Base-by-base conservation (phyloP, 2,329 filamentous ascomycete species). In the Nannizziopsis barbatae region DNA sequence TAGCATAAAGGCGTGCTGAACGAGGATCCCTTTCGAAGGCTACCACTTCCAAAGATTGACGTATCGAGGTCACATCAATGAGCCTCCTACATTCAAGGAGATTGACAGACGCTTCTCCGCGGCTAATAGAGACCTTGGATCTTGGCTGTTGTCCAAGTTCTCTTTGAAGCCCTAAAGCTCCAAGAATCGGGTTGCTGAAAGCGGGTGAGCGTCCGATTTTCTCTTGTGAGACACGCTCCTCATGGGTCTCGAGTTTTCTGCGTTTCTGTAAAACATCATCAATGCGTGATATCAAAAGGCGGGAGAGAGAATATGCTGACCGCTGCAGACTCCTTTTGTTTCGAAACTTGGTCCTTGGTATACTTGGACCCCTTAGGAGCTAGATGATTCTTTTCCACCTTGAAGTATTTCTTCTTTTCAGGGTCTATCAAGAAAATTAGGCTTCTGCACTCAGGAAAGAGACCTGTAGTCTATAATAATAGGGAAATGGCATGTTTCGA, bases 401-500 rank as follows among this genome's bases (percentile, higher is more conserved):
- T 81, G 64, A 84, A 86, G 58, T 84, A 86, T 54, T 77, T 81
- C 33, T 73, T 74, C 61, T 78, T 83, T 38, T 72, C 71, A 10
- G 62, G 55, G 50, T 69, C 66, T 69, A 52, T 11, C n/a, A 2
- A 17, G 8, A 47, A 41, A 41, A 7, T 30, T 47, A 36, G 41
- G 45, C 14, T 17, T 18, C 14, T 15, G 9, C 30, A 35, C 1
- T 27, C 22, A 27, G 7, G 3, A 7, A 27, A 7, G 22, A 27
- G 22, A n/a, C n/a, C n/a, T n/a, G n/a, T n/a, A n/a, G n/a, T n/a
- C n/a, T n/a, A n/a, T n/a, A n/a, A n/a, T n/a, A n/a, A n/a, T n/a
- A n/a, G n/a, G n/a, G n/a, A n/a, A n/a, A n/a, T n/a, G n/a, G n/a
- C n/a, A n/a, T n/a, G n/a, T n/a, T n/a, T n/a, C n/a, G n/a, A 27